Percentiles rank a stretch among this genome's conserved stretches.
Evolutionary conservation across 352 stramenopile genomes (phyloP).

Genomic region (Phytophthora nicotianae): DNA sequence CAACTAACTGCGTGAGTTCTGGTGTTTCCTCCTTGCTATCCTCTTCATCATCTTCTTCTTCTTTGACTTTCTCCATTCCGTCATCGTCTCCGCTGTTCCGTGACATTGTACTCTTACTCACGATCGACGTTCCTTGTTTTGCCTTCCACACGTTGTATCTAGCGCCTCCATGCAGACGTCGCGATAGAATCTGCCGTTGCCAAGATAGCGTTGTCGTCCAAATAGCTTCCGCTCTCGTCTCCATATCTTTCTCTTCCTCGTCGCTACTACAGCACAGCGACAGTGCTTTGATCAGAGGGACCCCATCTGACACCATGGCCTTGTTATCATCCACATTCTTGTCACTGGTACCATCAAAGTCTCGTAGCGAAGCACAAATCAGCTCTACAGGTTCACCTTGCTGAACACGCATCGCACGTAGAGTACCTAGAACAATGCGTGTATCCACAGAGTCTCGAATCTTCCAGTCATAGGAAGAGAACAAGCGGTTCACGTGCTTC

Average conservation of each 20-base stretch:
- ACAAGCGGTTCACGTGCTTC: conserved; percentile 57
- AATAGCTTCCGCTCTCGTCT: conserved; percentile 13
- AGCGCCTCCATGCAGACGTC: conserved; percentile 18
- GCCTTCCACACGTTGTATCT: conserved; percentile 23
- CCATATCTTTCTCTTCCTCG: conserved; percentile 45
- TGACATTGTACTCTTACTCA: conserved; percentile 5
- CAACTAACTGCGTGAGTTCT: conserved; percentile 20
- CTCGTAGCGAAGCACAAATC: conserved; percentile 42
- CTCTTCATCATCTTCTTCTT: conserved; percentile 24
- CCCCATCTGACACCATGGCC: conserved; percentile 12
- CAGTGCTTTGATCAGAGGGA: conserved; percentile 23
- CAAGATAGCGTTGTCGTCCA: conserved; percentile 26
- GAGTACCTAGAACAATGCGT: conserved; percentile 53
- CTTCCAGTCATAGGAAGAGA: conserved; percentile 62
- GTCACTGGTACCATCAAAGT: conserved; percentile 50
- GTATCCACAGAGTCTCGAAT: conserved; percentile 59
- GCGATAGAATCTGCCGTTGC: conserved; percentile 29
- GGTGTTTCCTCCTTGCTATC: conserved; percentile 36
- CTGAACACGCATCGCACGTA: conserved; percentile 62
- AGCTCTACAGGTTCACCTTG: conserved; percentile 60
- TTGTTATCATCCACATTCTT: conserved; percentile 19
- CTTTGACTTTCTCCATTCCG: background rate
- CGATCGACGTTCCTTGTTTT: background rate
- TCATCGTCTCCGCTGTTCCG: background rate
- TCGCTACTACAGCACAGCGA: conserved; percentile 52